These are phyloP conservation scores for Mortierella alpina DNA, from an alignment of 192 early-diverging fungal species.

Conservation along the genomic window DNA sequence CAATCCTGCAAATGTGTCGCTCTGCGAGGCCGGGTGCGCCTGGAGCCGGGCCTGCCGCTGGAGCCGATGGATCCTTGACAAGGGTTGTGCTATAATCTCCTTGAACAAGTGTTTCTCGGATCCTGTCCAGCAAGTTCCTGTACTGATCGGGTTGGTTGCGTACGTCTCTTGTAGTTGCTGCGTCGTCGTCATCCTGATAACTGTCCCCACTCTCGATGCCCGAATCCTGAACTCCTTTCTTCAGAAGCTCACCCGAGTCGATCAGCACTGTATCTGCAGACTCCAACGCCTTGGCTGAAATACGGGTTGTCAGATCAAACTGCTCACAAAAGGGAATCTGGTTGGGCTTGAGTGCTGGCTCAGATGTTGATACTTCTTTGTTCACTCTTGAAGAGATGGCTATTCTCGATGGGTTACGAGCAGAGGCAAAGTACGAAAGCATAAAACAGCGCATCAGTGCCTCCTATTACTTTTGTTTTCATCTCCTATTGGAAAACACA, in stretches of 20 bases:
- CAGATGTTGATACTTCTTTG: not conserved
- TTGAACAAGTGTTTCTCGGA: conserved; percentile 70
- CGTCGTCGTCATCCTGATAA: conserved; percentile 9
- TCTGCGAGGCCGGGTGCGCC: conserved; percentile 46
- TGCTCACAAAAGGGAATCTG: conserved; percentile 77
- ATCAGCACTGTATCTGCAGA: conserved; percentile 62
- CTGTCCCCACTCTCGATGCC: conserved; percentile 44
- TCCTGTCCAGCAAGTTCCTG: conserved; percentile 54
- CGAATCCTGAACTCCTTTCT: conserved; percentile 19
- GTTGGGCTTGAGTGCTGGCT: conserved; percentile 11
- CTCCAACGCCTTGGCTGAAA: conserved; percentile 69
- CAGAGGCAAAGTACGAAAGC: not conserved
- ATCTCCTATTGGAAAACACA: too few relatives aligned
- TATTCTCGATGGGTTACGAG: not conserved
- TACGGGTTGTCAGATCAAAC: conserved; percentile 89
- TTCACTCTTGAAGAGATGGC: conserved; percentile 33
- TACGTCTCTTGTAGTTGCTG: not conserved
- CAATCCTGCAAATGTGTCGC: conserved; percentile 81
- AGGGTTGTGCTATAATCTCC: conserved; percentile 71
- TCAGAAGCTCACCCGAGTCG: conserved; percentile 47
- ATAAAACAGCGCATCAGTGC: not conserved
- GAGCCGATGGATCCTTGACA: conserved; percentile 33
- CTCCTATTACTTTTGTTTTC: too few relatives aligned
- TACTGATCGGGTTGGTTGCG: conserved; percentile 52
- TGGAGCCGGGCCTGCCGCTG: conserved; percentile 20